Conservation (phyloP, 176 grass and related monocot species). For the Zea luxurians region DNA sequence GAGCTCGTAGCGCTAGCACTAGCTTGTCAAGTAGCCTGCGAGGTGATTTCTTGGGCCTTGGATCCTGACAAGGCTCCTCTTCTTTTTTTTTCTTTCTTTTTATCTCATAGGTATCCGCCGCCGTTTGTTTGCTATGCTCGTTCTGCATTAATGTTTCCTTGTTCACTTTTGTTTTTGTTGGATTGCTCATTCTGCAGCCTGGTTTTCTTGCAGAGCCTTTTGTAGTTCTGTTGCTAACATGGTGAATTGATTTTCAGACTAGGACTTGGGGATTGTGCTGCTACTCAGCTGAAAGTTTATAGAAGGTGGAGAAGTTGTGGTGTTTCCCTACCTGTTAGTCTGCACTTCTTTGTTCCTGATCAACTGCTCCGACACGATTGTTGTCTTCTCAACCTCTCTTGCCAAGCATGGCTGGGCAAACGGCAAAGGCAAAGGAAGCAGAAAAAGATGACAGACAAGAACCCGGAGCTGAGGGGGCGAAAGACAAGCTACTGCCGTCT, state of each 20-base stretch:
- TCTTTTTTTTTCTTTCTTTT: too few relatives aligned
- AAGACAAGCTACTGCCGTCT: constrained; percentile 18
- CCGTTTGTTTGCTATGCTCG: neutral
- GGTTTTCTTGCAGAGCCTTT: constrained; percentile 14
- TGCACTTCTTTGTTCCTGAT: constrained; percentile 3
- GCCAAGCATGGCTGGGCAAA: constrained; percentile 35
- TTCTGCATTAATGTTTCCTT: constrained; percentile 2
- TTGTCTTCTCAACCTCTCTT: constrained; percentile 28
- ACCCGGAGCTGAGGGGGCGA: constrained; percentile 3
- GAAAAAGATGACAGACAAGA: constrained; percentile 38
- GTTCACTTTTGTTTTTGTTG: neutral
- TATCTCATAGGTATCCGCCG: neutral
- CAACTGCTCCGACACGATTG: constrained; percentile 10
- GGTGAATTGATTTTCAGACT: constrained; percentile 22
- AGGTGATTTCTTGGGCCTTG: constrained; percentile 32
- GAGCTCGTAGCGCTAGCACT: neutral
- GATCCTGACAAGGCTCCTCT: neutral
- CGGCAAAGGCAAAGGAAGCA: constrained; percentile 20
- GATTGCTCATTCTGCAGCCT: neutral
- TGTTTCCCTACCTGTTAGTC: constrained; percentile 10
- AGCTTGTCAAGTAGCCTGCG: constrained; percentile 4
- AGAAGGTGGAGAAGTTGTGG: neutral
- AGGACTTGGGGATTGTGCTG: constrained; percentile 4
- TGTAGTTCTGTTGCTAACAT: constrained; percentile 17
- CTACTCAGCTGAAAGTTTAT: neutral